Evolutionary conservation across 1,284 basidiomycete genomes (phyloP), one percentile per base, ranked within the genome.

Genomic region (Hortiboletus rubellus): DNA sequence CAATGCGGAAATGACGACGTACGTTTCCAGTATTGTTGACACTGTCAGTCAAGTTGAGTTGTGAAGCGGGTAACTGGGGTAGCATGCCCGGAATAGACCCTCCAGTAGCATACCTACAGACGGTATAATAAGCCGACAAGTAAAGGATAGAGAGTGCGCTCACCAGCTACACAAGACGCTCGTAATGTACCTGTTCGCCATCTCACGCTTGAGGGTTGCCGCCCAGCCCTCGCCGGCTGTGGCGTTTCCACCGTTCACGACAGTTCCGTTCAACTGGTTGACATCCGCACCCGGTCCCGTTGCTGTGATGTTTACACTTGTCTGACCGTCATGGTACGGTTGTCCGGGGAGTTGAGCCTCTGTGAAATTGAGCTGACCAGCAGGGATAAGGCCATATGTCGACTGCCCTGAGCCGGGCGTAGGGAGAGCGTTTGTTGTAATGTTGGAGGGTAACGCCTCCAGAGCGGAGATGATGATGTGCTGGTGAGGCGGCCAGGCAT

Each of bases 151-250:
- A 42, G 10, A 33, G 22, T 9, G 14, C 17, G 76, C 83, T 67
- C 61, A 89, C 94, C 95, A 98, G 62, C 91, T 92, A 73, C 95
- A 96, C 61, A 96, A 82, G 1, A 85, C 85, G 54, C 91, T 89
- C 40, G 87, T 79, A 63, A 93, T 78, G 72, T 94, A 96, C 31
- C 94, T 82, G 66, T 93, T 92, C 15, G 87, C 89, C 56, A 94
- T 72, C 71, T 92, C 85, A 50, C 89, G 80, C 63, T 79, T 79
- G 18, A 96, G 76, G 5, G 79, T 75, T 31, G 77, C 74, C 3
- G 76, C 77, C 92, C 92, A 94, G 7, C 83, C 84, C 65, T 91
- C 87, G 47, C 83, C 79, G 38, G 68, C 63, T 0, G 80, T 82
- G 2, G 81, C 78, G 60, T 85, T 89, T 12, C 91, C 90, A 17